phyloP scores from a whole-genome alignment of 148 eudicot genomes.

The Simmondsia chinensis region DNA sequence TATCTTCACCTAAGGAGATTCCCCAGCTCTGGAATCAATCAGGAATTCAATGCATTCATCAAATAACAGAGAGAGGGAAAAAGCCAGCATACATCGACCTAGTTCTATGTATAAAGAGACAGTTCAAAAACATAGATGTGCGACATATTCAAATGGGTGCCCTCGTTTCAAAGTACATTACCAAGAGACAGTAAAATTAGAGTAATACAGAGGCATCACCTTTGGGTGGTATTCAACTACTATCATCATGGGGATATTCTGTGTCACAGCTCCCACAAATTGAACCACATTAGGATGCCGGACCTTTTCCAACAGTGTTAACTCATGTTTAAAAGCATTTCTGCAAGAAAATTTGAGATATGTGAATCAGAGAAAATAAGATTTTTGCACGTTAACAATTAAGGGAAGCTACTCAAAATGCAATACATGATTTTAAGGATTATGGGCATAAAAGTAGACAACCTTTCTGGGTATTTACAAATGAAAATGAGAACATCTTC shows the following conservation, averaged over 20 bases:
- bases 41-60: no score
- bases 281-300: conserved; percentile 97
- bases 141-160: no score
- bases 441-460: no score
- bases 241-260: conserved; percentile 97
- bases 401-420: conserved; percentile 1
- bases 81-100: no score
- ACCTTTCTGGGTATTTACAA: no score
- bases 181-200: not conserved
- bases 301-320: conserved; percentile 84
- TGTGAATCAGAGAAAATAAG: not conserved
- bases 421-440: not conserved
- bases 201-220: conserved; percentile 23
- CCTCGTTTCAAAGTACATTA: not conserved
- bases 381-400: conserved; percentile 2
- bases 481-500: no score
- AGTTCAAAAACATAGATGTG: no score
- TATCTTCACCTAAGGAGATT: no score
- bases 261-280: conserved; percentile 99
- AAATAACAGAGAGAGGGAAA: no score
- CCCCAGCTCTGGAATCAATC: no score
- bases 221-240: conserved; percentile 78
- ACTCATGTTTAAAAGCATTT: conserved; percentile 81
- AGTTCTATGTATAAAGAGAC: no score
- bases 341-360: conserved; percentile 28